Evolutionary conservation across 2,329 filamentous ascomycete species (phyloP).

Genomic region (Zymoseptoria pseudotritici): DNA sequence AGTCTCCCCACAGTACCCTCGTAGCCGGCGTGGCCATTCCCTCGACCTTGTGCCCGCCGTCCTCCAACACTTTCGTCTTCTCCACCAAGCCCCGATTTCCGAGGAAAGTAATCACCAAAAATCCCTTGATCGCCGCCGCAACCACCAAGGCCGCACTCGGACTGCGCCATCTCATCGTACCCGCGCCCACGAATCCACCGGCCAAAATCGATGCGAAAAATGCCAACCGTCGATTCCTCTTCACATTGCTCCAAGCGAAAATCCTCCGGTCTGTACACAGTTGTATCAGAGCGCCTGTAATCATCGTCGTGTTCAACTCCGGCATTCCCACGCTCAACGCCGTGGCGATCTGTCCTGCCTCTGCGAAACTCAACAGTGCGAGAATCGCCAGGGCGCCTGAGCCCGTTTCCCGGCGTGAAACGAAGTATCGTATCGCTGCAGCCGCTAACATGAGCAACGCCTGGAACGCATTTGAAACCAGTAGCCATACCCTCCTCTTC

Average conservation of each 20-base stretch:
- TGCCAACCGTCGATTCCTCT: slow-evolving; percentile 18
- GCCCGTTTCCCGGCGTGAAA: slow-evolving; percentile 5
- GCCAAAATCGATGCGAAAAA: slow-evolving; percentile 19
- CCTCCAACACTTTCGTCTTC: slow-evolving; percentile 10
- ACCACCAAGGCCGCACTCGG: slow-evolving; percentile 18
- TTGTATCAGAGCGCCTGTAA: slow-evolving; percentile 24
- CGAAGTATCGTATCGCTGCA: slow-evolving; percentile 19
- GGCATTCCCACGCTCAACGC: slow-evolving; percentile 21
- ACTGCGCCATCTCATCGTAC: slow-evolving; percentile 8
- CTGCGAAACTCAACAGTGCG: slow-evolving; percentile 15
- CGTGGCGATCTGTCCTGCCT: slow-evolving; percentile 21
- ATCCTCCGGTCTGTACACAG: slow-evolving; percentile 19
- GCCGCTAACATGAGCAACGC: slow-evolving; percentile 18
- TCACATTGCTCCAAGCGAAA: slow-evolving; percentile 15
- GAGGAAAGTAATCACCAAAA: slow-evolving; percentile 19
- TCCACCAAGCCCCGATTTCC: slow-evolving; percentile 21
- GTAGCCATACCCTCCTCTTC: slow-evolving; percentile 21
- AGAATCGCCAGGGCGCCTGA: slow-evolving; percentile 16
- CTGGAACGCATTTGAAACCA: slow-evolving; percentile 19
- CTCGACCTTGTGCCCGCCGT: slow-evolving; percentile 5
- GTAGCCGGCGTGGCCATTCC: slow-evolving; percentile 14
- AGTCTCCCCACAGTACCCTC: slow-evolving; percentile 18
- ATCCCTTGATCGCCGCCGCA: slow-evolving; percentile 16
- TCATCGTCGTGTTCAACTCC: slow-evolving; percentile 27
- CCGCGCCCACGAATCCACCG: slow-evolving; percentile 23